Base-by-base conservation (phyloP, 306 rosid genomes). In the Malus sieversii region DNA sequence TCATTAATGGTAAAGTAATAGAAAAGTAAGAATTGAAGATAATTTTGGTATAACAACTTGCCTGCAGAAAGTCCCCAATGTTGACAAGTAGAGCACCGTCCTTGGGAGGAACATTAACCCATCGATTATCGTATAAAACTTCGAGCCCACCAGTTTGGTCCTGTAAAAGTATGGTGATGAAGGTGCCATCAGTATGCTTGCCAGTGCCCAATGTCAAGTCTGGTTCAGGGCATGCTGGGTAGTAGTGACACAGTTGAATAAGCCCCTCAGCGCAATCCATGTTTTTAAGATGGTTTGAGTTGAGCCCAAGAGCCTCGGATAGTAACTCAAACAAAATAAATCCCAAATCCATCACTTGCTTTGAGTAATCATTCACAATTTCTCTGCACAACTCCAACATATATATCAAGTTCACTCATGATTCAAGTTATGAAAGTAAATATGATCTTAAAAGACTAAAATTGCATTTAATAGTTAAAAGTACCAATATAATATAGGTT, bases 111-210 rank as follows among this genome's bases (percentile, higher is more conserved):
- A 84, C 75, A 32, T 68, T 72, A 22, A 80, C 44, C 87, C 87
- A 80, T 4, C 77, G 19, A 64, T 73, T 62, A 0, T 64, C 22
- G 3, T 72, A 45, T 4, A 51, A 44, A 35, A 80, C 64, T 68
- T 84, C 84, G 35, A 84, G 87, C 9, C 87, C 87, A 5, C 87
- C 87, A 8, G 77, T 9, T 1, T 77, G 74, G 74, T 84, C 87
- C 73, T 84, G 84, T 48, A 84, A 23, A 16, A 84, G 72, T 51
- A 84, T 51, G 0, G 82, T 80, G 27, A 84, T 11, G 75, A 80
- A 83, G 42, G 14, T 23, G 6, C 18, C 13, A 67, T 84, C 84
- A 1, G 77, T 4, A 16, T 84, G 87, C 20, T 74, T 42, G 14
- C 62, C 19, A 0, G 16, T 48, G 40, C 84, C 87, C 16, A 40